Evolutionary conservation across 1,139 yeast genomes (phyloP).

Genomic region (Geotrichum fermentans): DNA sequence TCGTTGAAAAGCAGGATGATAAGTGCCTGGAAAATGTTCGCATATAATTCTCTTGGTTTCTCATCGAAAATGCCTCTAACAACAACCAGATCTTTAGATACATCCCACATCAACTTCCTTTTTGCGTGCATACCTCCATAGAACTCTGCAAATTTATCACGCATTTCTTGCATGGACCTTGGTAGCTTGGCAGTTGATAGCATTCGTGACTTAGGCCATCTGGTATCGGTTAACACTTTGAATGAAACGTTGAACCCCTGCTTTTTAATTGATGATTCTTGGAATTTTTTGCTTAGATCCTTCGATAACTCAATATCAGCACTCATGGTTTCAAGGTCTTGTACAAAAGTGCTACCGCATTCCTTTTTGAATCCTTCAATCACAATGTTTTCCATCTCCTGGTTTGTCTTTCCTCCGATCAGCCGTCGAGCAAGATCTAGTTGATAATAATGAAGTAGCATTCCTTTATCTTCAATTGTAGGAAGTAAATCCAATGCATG

Average conservation of each 20-base stretch:
- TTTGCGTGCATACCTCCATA: slow-evolving; percentile 23
- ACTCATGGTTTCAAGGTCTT: slow-evolving; percentile 37
- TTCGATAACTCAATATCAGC: slow-evolving; percentile 34
- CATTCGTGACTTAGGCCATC: slow-evolving; percentile 32
- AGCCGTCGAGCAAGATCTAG: slow-evolving; percentile 39
- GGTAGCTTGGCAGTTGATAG: slow-evolving; percentile 22
- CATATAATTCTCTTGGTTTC: slow-evolving; percentile 34
- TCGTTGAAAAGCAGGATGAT: slow-evolving; percentile 33
- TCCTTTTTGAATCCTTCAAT: slow-evolving; percentile 32
- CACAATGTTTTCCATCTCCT: slow-evolving; percentile 19
- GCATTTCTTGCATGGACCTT: slow-evolving; percentile 29
- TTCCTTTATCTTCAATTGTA: neutral
- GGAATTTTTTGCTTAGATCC: slow-evolving; percentile 18
- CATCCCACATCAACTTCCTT: slow-evolving; percentile 34
- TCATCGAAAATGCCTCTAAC: slow-evolving; percentile 33
- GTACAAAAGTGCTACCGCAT: slow-evolving; percentile 35
- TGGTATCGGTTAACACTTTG: slow-evolving; percentile 33
- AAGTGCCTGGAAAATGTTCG: slow-evolving; percentile 34
- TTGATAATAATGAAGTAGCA: slow-evolving; percentile 30
- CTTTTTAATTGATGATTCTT: slow-evolving; percentile 13
- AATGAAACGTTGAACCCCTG: slow-evolving; percentile 24
- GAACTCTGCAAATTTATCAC: slow-evolving; percentile 28
- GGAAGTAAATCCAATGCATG: neutral
- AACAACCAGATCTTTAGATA: slow-evolving; percentile 32
- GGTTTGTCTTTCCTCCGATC: slow-evolving; percentile 33